These are phyloP conservation scores for Obba rivulosa DNA, from an alignment of 768 basidiomycete genomes.

Conservation along the genomic window DNA sequence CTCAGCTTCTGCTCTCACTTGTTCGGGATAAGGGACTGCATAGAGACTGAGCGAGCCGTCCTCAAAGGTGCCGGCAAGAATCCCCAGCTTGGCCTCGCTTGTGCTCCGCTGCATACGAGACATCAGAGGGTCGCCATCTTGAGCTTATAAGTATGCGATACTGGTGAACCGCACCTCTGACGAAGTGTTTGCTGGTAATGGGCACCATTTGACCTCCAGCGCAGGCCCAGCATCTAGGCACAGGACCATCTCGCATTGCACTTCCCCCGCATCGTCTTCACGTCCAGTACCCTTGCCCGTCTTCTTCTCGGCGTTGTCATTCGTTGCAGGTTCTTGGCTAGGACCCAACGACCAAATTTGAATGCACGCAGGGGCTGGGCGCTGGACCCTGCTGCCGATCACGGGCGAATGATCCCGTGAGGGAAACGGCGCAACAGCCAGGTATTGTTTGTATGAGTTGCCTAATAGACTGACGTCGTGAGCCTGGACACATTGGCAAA, in stretches of 20 bases:
- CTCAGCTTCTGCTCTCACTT: not conserved
- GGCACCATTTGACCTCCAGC: conserved; percentile 89
- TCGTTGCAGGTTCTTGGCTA: conserved; percentile 2
- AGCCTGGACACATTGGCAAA: not conserved
- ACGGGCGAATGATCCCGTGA: conserved; percentile 57
- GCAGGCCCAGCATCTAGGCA: conserved; percentile 80
- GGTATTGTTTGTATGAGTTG: conserved; percentile 61
- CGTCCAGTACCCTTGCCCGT: not conserved
- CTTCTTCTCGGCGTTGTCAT: conserved; percentile 2
- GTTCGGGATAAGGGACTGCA: conserved; percentile 70
- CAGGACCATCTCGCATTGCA: conserved; percentile 80
- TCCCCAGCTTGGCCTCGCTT: conserved; percentile 60
- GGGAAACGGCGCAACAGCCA: conserved; percentile 77
- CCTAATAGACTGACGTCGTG: conserved; percentile 28
- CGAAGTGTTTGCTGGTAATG: conserved; percentile 72
- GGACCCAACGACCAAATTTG: conserved; percentile 77
- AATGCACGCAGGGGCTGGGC: conserved; percentile 61
- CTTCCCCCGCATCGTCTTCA: conserved; percentile 35
- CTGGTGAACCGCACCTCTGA: conserved; percentile 26
- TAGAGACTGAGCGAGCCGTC: conserved; percentile 83
- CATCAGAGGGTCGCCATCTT: not conserved
- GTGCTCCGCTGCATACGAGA: not conserved
- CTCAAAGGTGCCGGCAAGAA: conserved; percentile 80
- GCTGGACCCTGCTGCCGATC: conserved; percentile 53
- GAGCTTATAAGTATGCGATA: not conserved